phyloP scores from a whole-genome alignment of 768 basidiomycete species.

The Pluteus cervinus region DNA sequence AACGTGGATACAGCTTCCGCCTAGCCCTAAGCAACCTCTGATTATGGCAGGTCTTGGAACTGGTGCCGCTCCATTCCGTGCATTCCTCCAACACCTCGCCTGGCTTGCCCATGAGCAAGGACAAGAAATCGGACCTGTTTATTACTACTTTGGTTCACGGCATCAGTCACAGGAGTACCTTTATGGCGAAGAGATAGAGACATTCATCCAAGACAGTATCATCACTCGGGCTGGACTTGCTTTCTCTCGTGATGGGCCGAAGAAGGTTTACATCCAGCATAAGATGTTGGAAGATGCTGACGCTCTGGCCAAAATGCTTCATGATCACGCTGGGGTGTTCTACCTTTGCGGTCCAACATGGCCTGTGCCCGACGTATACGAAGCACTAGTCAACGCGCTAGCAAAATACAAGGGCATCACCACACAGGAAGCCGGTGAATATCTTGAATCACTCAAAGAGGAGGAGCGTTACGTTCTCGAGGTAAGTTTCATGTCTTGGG shows the following conservation, averaged over 20 bases:
- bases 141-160: conserved; percentile 99
- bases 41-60: conserved; percentile 99
- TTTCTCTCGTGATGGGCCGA: conserved; percentile 89
- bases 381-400: conserved; percentile 82
- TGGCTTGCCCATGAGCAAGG: conserved; percentile 72
- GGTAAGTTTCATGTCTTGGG: conserved; percentile 47
- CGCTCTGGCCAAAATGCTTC: conserved; percentile 67
- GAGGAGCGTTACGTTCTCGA: conserved; percentile 97
- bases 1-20: conserved; percentile 59
- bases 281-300: conserved; percentile 92
- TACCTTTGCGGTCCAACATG: conserved; percentile 98
- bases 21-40: conserved; percentile 78
- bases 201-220: conserved; percentile 78
- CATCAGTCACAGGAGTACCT: conserved; percentile 95
- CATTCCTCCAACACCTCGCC: conserved; percentile 95
- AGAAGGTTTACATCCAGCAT: conserved; percentile 98
- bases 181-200: conserved; percentile 95
- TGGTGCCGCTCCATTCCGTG: conserved; percentile 98
- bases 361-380: conserved; percentile 99
- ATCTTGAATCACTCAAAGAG: conserved; percentile 87
- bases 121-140: conserved; percentile 80
- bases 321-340: conserved; percentile 75
- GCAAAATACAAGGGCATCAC: conserved; percentile 64
- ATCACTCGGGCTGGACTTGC: conserved; percentile 91
- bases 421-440: conserved; percentile 63